Percentiles rank a stretch among this genome's conserved stretches.
These are phyloP conservation scores for Loxodes magnus DNA, from an alignment of 73 alveolate genomes.

Conservation along the genomic window DNA sequence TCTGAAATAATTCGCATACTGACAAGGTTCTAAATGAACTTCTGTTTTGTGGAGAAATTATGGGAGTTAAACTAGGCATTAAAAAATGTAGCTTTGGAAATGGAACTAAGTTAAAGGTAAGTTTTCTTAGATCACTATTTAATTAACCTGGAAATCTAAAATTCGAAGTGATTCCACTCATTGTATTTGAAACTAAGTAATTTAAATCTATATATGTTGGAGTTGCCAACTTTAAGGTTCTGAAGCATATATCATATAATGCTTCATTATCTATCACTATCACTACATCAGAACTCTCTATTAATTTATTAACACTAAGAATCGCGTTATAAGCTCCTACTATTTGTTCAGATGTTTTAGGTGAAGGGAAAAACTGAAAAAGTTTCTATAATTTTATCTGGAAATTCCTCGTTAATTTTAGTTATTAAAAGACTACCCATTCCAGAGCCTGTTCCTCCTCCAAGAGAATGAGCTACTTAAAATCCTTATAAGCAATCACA, in stretches of 20 bases:
- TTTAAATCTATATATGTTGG: conserved; percentile 97
- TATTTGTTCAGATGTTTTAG: conserved; percentile 73
- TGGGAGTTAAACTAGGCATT: conserved; percentile 97
- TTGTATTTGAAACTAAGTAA: conserved; percentile 92
- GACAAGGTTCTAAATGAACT: conserved; percentile 95
- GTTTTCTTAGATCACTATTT: conserved; percentile 94
- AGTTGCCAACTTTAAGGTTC: conserved; percentile 92
- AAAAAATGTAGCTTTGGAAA: conserved; percentile 99
- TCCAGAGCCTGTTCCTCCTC: conserved; percentile 92
- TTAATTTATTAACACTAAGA: conserved; percentile 88
- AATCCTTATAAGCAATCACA: conserved; percentile 91
- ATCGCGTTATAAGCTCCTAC: conserved; percentile 96
- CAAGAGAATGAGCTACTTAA: conserved; percentile 82
- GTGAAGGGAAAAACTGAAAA: conserved; percentile 92
- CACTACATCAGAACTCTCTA: conserved; percentile 95
- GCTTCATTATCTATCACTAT: conserved; percentile 97
- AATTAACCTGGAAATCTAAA: conserved; percentile 97
- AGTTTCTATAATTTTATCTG: conserved; percentile 88
- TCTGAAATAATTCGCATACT: conserved; percentile 95
- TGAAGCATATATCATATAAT: conserved; percentile 96
- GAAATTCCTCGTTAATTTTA: conserved; percentile 87
- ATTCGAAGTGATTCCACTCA: conserved; percentile 95
- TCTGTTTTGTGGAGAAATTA: conserved; percentile 91
- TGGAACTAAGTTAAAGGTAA: conserved; percentile 97
- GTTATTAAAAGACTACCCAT: conserved; percentile 93